Conservation (phyloP, 1,139 yeast genomes). For the Protomyces inundatus region DNA sequence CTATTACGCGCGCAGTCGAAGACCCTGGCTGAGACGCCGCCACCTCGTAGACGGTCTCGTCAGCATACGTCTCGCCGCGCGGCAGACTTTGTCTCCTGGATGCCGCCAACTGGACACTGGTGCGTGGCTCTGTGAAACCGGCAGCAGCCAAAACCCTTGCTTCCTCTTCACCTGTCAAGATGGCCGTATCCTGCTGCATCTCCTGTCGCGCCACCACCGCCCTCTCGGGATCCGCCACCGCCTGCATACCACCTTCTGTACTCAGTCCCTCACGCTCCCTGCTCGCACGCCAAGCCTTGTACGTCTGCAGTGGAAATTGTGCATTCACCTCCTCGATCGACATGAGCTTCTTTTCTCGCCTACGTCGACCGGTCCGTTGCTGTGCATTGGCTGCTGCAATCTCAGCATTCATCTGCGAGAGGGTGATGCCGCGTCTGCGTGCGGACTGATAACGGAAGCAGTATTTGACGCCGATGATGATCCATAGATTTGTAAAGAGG, state of each 20-base stretch:
- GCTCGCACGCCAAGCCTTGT: conserved; percentile 38
- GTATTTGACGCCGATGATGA: conserved; percentile 40
- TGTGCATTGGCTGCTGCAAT: conserved; percentile 25
- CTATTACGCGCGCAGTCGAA: neutral
- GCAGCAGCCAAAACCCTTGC: neutral
- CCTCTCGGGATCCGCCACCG: conserved; percentile 4
- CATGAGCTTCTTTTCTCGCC: conserved; percentile 41
- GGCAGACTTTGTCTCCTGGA: neutral
- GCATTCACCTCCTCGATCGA: conserved; percentile 58
- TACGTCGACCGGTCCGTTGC: conserved; percentile 30
- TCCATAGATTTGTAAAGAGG: conserved; percentile 41
- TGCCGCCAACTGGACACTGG: neutral
- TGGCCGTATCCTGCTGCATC: neutral
- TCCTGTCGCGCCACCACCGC: conserved; percentile 17
- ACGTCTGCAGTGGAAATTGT: conserved; percentile 60
- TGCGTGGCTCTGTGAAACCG: neutral
- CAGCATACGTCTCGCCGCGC: neutral
- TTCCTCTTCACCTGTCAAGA: neutral
- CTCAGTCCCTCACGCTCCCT: conserved; percentile 30
- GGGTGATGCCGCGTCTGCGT: conserved; percentile 17
- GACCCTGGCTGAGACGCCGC: neutral
- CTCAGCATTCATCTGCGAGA: conserved; percentile 25
- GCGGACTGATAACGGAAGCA: conserved; percentile 36
- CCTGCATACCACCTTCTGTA: conserved; percentile 30
- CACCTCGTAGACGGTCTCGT: neutral